Base-by-base conservation (phyloP, 305 asterid species). In the Solanum hybrid region DNA sequence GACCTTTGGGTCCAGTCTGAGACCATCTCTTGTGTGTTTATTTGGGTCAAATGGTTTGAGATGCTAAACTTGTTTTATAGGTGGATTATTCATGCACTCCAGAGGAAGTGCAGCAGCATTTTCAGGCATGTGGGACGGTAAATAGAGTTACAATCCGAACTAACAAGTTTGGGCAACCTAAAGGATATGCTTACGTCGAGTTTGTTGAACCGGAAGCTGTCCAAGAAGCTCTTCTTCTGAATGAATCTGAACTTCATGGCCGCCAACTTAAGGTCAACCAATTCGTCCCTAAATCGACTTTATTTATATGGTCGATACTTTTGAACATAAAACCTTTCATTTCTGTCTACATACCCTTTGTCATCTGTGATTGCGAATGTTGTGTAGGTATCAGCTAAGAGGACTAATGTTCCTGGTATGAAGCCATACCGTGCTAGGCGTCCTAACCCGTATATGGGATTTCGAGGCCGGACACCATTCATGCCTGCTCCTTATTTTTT, bases 401-500 rank as follows among this genome's bases (percentile, higher is more conserved):
- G 93, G 78, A 92, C 92, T 26, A 92, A 92, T 78, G 80, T 92
- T 78, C 93, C 93, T 82, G 93, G 93, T 60, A 92, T 92, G 93
- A 92, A 90, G 87, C 93, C 88, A 87, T 88, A 87, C 45, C 92
- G 89, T 29, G 89, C 93, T 19, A 72, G 93, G 51, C 93, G 95
- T 35, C 60, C 95, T 89, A 93, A 86, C 90, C 95, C 95, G 17
- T 87, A 92, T 75, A 92, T 90, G 94, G 95, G 94, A 32, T 93
- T 86, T 89, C 92, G 95, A 34, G 91, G 94, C 88, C 92, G 95
- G 92, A 85, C 92, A 32, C 97, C 95, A 7, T 91, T 56, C 92
- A 89, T 93, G 92, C 91, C 94, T 91, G 93, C 94, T 88, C 95
- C 96, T 31, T 92, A 88, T 42, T 10, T 92, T 15, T 94, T 92